phyloP scores from a whole-genome alignment of 2,329 filamentous ascomycete genomes.

The Eurotiales sp. region DNA sequence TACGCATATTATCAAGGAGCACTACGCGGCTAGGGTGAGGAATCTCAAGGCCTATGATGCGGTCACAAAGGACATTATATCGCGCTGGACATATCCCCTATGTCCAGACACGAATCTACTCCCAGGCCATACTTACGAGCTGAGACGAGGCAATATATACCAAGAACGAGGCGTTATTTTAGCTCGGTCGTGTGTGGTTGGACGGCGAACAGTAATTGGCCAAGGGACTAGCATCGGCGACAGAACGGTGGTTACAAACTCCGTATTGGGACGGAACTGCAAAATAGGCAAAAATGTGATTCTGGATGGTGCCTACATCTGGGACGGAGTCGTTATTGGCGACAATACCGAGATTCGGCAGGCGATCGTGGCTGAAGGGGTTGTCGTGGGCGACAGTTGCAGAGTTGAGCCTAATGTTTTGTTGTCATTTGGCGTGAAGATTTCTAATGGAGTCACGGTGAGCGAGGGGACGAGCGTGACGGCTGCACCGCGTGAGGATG shows the following conservation, averaged over 20 bases:
- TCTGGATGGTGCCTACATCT: conserved; percentile 77
- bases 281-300: conserved; percentile 80
- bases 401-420: conserved; percentile 69
- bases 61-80: conserved; percentile 80
- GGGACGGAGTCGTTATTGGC: conserved; percentile 76
- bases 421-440: conserved; percentile 71
- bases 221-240: conserved; percentile 71
- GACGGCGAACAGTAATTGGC: conserved; percentile 70
- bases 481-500: conserved; percentile 41
- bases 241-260: conserved; percentile 66
- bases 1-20: conserved; percentile 74
- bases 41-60: conserved; percentile 88
- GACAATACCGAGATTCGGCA: conserved; percentile 68
- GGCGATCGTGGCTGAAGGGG: conserved; percentile 73
- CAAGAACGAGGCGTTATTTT: conserved; percentile 74
- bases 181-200: conserved; percentile 66
- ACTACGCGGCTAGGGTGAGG: conserved; percentile 81
- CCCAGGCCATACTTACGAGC: conserved; percentile 70
- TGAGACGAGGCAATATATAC: conserved; percentile 67
- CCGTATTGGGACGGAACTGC: conserved; percentile 78
- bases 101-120: conserved; percentile 86
- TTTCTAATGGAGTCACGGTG: conserved; percentile 58
- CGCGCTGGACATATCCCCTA: conserved; percentile 82
- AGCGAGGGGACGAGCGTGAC: conserved; percentile 42
- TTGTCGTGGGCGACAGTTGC: conserved; percentile 66